Conservation (phyloP, 371 early-diverging fungal genomes). For the Mucor indicus region DNA sequence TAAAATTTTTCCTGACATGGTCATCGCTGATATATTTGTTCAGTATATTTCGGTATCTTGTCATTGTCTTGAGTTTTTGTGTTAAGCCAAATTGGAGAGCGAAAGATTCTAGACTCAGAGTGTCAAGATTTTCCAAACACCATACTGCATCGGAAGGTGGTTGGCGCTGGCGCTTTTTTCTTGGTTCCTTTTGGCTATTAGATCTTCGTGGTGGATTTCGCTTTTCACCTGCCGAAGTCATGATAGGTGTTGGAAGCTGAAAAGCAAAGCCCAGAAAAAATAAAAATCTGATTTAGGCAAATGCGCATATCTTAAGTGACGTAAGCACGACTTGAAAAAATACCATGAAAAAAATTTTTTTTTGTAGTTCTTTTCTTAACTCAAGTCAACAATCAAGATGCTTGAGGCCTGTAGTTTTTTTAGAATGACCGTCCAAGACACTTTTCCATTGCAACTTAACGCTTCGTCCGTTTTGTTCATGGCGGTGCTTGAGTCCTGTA, state of each 20-base stretch:
- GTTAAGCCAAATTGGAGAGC: slow-evolving; percentile 6
- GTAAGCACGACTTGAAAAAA: too few species aligned
- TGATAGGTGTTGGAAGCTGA: slow-evolving; percentile 5
- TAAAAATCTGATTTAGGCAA: too few species aligned
- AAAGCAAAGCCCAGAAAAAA: too few species aligned
- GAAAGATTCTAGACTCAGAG: slow-evolving; percentile 6
- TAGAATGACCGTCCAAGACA: too few species aligned
- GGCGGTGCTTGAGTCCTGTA: too few species aligned
- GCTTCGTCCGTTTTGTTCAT: too few species aligned
- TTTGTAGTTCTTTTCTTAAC: too few species aligned
- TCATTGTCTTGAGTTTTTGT: slow-evolving; percentile 5
- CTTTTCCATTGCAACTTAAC: too few species aligned
- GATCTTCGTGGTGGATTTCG: slow-evolving; percentile 3
- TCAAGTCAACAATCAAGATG: too few species aligned
- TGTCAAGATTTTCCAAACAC: slow-evolving; percentile 7
- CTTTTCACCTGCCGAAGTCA: slow-evolving; percentile 8
- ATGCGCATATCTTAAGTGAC: too few species aligned
- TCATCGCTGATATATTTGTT: slow-evolving; percentile 10
- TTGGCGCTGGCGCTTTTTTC: not conserved
- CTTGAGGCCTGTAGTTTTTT: too few species aligned
- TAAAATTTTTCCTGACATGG: slow-evolving; percentile 4
- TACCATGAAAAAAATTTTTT: too few species aligned
- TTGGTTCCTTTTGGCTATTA: slow-evolving; percentile 1
- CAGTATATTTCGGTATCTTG: slow-evolving; percentile 7
- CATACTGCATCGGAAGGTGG: slow-evolving; percentile 8